These are phyloP conservation scores for Fusarium penzigii DNA, from an alignment of 2,329 filamentous ascomycete species.

Conservation along the genomic window DNA sequence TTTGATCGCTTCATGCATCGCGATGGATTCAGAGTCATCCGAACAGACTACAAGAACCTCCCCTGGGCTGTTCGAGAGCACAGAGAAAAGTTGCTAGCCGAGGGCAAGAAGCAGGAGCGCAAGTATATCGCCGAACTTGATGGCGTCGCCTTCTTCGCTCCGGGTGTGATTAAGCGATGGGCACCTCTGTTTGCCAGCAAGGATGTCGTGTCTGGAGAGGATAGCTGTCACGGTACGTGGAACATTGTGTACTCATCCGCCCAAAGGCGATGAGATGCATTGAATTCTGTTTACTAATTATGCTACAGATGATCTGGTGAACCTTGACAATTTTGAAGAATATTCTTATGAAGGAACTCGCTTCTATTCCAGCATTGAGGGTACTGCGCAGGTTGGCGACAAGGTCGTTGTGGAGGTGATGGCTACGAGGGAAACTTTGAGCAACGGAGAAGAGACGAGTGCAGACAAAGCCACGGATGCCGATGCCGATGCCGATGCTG, in stretches of 20 bases:
- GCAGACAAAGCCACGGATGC: too few relatives aligned
- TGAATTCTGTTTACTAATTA: background rate
- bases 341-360: background rate
- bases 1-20: constrained; percentile 16
- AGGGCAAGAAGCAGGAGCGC: constrained; percentile 10
- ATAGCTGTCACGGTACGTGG: constrained; percentile 10
- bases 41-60: constrained; percentile 8
- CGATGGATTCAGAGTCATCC: constrained; percentile 13
- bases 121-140: constrained; percentile 18
- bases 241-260: background rate
- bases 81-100: constrained; percentile 7
- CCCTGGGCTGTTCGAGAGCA: constrained; percentile 18
- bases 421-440: constrained; percentile 1
- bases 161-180: constrained; percentile 16
- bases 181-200: constrained; percentile 14
- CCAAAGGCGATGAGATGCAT: background rate
- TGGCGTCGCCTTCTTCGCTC: constrained; percentile 15
- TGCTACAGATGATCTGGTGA: constrained; percentile 7
- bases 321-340: constrained; percentile 8
- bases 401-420: constrained; percentile 1
- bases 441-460: too few relatives aligned
- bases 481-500: too few relatives aligned
- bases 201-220: constrained; percentile 6
- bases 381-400: constrained; percentile 5
- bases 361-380: background rate